Evolutionary conservation across 768 basidiomycete species (phyloP).

Genomic region (Boletus patriciae): DNA sequence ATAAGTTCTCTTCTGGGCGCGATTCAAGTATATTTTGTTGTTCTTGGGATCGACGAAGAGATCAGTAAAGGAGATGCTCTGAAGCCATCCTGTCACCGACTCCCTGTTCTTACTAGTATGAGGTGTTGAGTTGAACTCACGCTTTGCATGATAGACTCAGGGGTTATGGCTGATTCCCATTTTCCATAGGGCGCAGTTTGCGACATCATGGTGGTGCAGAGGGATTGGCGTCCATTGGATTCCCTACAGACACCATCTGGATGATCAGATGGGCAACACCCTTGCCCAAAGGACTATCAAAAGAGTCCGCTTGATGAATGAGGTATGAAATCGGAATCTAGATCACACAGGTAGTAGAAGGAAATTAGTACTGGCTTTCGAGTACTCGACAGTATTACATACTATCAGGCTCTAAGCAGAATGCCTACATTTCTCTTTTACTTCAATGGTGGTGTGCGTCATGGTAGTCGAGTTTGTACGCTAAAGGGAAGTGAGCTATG

Average conservation of each 20-base stretch:
- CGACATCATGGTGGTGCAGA: constrained; percentile 10
- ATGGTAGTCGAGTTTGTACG: constrained; percentile 70
- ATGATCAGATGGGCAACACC: no score
- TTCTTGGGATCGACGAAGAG: constrained; percentile 54
- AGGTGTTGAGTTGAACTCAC: constrained; percentile 29
- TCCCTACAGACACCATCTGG: no score
- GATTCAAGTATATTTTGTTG: constrained; percentile 53
- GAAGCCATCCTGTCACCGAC: background rate
- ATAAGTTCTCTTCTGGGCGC: constrained; percentile 56
- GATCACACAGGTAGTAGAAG: background rate
- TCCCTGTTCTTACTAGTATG: background rate
- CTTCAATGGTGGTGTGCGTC: constrained; percentile 48
- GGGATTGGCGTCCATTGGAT: background rate
- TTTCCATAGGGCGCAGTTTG: constrained; percentile 54
- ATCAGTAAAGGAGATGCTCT: constrained; percentile 39
- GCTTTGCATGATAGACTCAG: constrained; percentile 51
- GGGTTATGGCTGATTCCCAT: constrained; percentile 59
- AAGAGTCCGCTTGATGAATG: background rate
- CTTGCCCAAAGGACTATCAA: no score
- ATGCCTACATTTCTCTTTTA: constrained; percentile 3
- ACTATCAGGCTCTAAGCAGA: constrained; percentile 19
- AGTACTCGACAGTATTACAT: constrained; percentile 12
- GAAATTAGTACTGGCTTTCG: background rate
- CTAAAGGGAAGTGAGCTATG: constrained; percentile 38
- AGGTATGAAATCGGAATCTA: background rate